Percentiles rank a stretch among this genome's conserved stretches.
phyloP scores from a whole-genome alignment of 345 rosid species.

The Aquilaria yunnanensis region DNA sequence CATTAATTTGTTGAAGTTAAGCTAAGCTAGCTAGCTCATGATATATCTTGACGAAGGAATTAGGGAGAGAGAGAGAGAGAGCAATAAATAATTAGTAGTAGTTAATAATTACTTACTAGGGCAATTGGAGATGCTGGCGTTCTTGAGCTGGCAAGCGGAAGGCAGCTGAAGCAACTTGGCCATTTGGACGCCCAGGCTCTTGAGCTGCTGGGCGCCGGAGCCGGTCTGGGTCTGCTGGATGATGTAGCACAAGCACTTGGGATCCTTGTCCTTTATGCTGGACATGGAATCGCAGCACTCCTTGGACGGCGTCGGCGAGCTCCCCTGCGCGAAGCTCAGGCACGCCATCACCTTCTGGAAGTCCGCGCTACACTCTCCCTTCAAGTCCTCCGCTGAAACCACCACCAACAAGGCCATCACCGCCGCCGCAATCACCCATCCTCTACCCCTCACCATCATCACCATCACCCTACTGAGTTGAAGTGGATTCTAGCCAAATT shows the following conservation, averaged over 20 bases:
- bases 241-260: conserved; percentile 73
- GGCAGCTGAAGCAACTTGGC: conserved; percentile 72
- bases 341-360: conserved; percentile 58
- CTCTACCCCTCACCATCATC: background rate
- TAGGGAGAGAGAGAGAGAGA: too few relatives aligned
- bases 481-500: background rate
- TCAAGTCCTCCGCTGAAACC: conserved; percentile 8
- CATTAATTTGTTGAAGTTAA: too few relatives aligned
- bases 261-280: conserved; percentile 44
- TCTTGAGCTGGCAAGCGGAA: conserved; percentile 59
- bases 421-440: background rate
- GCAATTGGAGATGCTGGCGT: conserved; percentile 57
- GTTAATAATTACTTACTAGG: conserved; percentile 39
- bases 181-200: conserved; percentile 64
- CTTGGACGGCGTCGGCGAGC: conserved; percentile 38
- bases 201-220: conserved; percentile 36
- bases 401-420: conserved; percentile 1
- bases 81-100: background rate
- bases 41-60: too few relatives aligned
- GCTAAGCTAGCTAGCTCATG: too few relatives aligned
- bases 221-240: conserved; percentile 47
- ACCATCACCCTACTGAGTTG: background rate
- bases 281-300: conserved; percentile 61
- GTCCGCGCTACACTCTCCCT: conserved; percentile 30
- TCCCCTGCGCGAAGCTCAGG: conserved; percentile 60